Evolutionary conservation across 1,284 basidiomycete species (phyloP), one percentile per base, ranked within the genome.

Genomic region (Leccinum subrobustum): DNA sequence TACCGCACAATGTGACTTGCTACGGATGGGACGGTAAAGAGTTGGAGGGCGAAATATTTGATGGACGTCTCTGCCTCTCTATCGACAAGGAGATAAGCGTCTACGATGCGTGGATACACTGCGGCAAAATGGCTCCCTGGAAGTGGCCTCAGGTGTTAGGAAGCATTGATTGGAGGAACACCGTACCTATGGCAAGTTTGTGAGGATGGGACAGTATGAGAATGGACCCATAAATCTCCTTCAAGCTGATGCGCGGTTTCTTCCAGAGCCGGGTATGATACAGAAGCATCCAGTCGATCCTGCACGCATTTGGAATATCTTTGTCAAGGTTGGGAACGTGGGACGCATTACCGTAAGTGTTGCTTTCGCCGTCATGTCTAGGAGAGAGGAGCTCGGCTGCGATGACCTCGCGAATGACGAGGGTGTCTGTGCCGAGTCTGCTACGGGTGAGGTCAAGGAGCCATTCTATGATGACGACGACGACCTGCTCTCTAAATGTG

Each of bases 1-100:
- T 88, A 81, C n/a, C 83, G 81, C 44, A 91, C 88, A 53, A 96
- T 86, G 64, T 94, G 88, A 8, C 83, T 81, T 1, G 92, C 90
- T 56, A 95, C 86, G 1, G 89, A 89, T 0, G 94, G 94, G 3
- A 94, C 88, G 0, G 94, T 95, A 77, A 96, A 95, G 35, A 97
- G 82, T 69, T 96, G 92, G 16, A 95, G 83, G 31, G 93, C 91
- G 67, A 96, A 92, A 67, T 93, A 94, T 70, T 95, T 93, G 76
- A 96, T 92, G 16, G 93, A 92, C 3, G 92, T 93, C 74, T 98
- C 96, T 1, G 91, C 89, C 73, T 98, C 95, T 25, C 95, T 84
- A 69, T 98, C 96, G 23, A 92, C 87, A 50, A 96, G 85, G 8
- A 98, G 85, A 75, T 95, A 97, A 4, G 92, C 86, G 68, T 96